Evolutionary conservation across 495 filamentous ascomycete genomes (phyloP).

Genomic region (Neurospora sp.): DNA sequence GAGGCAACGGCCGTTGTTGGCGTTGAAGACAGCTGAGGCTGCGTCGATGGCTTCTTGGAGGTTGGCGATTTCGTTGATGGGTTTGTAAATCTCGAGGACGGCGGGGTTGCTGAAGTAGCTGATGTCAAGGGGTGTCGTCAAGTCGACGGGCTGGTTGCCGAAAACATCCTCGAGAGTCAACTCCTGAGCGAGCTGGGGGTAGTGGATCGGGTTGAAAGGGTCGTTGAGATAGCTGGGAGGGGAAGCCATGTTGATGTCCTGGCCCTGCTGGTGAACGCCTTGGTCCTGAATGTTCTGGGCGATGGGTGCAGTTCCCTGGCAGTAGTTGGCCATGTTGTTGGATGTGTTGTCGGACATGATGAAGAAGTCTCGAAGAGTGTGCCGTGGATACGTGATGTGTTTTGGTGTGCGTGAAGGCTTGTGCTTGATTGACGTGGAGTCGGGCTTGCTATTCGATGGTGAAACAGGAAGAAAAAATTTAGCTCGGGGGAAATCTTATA

Average conservation of each 20-base stretch:
- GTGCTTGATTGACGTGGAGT: not conserved
- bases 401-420: not conserved
- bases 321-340: not conserved
- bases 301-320: not conserved
- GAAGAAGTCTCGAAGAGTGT: not conserved
- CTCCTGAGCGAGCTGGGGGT: not conserved
- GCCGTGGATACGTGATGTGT: not conserved
- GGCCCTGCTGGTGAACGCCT: not conserved
- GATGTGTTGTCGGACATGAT: not conserved
- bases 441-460: not conserved
- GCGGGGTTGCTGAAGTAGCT: not conserved
- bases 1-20: not conserved
- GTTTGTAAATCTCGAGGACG: not conserved
- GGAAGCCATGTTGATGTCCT: not conserved
- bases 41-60: not conserved
- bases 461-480: not conserved
- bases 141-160: not conserved
- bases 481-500: not conserved
- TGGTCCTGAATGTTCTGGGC: not conserved
- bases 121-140: not conserved
- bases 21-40: not conserved
- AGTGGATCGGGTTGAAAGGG: not conserved
- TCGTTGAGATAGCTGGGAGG: not conserved
- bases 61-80: not conserved
- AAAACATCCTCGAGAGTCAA: not conserved